phyloP scores from a whole-genome alignment of 2,329 filamentous ascomycete species.

The Dactylellina leptospora region DNA sequence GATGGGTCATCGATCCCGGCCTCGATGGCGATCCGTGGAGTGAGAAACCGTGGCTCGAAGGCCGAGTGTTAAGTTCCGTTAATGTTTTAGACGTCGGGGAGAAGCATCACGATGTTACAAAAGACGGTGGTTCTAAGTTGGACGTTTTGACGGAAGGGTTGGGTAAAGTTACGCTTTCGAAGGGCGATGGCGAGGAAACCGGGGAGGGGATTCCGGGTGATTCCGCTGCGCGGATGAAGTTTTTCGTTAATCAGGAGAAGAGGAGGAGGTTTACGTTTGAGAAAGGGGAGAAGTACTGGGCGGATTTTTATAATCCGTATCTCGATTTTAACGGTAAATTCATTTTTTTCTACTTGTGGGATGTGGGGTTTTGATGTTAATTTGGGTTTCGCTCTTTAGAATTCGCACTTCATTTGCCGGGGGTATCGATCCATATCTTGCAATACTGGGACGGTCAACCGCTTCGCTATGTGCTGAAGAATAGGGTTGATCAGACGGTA shows the following conservation, averaged over 20 bases:
- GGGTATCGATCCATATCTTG: slow-evolving; percentile 76
- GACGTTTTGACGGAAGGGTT: slow-evolving; percentile 61
- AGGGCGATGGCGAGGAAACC: too few relatives aligned
- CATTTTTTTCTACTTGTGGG: slow-evolving; percentile 39
- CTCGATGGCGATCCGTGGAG: slow-evolving; percentile 89
- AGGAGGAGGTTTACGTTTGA: slow-evolving; percentile 70
- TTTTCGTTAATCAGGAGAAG: slow-evolving; percentile 68
- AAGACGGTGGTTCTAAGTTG: slow-evolving; percentile 33
- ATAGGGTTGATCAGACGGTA: slow-evolving; percentile 75
- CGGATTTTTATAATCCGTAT: slow-evolving; percentile 90
- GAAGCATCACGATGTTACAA: slow-evolving; percentile 56
- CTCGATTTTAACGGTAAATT: slow-evolving; percentile 77
- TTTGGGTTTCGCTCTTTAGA: slow-evolving; percentile 61
- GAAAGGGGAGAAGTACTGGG: slow-evolving; percentile 69
- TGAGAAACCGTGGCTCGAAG: slow-evolving; percentile 85
- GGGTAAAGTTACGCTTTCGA: slow-evolving; percentile 55
- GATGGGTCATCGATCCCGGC: slow-evolving; percentile 89
- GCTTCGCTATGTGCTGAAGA: slow-evolving; percentile 85
- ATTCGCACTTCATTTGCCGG: slow-evolving; percentile 75
- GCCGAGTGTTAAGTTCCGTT: slow-evolving; percentile 80
- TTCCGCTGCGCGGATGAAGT: slow-evolving; percentile 66
- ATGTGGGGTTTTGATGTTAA: not conserved
- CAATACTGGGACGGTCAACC: slow-evolving; percentile 83
- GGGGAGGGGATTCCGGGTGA: slow-evolving; percentile 53
- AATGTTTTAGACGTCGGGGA: slow-evolving; percentile 76